Conservation (phyloP, 192 early-diverging fungal species). For the Backusella liffmaniae region DNA sequence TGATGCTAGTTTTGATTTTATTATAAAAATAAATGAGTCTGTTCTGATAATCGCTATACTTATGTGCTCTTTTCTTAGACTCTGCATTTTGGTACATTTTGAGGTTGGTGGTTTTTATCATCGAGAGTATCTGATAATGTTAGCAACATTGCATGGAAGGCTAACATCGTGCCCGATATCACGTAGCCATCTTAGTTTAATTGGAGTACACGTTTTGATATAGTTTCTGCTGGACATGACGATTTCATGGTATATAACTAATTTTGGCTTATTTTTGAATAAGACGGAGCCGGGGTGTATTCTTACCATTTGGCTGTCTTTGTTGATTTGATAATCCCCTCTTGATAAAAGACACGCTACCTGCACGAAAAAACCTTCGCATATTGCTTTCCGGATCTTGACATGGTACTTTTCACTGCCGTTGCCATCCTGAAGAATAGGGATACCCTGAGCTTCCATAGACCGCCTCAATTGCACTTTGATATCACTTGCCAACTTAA, state of each 20-base stretch:
- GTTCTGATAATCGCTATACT: neutral
- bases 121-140: constrained; percentile 62
- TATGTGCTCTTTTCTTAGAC: neutral
- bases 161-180: constrained; percentile 58
- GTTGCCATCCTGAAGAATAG: neutral
- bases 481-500: constrained; percentile 92
- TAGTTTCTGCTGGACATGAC: constrained; percentile 93
- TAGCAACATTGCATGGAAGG: constrained; percentile 85
- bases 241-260: constrained; percentile 99
- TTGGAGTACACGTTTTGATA: constrained; percentile 88
- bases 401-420: constrained; percentile 79
- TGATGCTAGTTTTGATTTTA: neutral
- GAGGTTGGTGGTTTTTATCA: constrained; percentile 39
- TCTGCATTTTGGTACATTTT: neutral
- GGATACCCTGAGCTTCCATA: constrained; percentile 61
- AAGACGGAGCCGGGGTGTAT: constrained; percentile 73
- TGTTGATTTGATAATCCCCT: constrained; percentile 86
- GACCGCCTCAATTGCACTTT: constrained; percentile 83
- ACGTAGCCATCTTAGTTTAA: constrained; percentile 78
- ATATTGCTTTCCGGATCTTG: constrained; percentile 87
- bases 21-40: neutral
- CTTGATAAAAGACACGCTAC: constrained; percentile 89
- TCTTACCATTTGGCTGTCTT: constrained; percentile 94
- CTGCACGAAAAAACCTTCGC: constrained; percentile 98
- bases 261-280: constrained; percentile 87